Evolutionary conservation across 495 filamentous ascomycete genomes (phyloP), one percentile per base, ranked within the genome.

Genomic region (Penicillium parvum): DNA sequence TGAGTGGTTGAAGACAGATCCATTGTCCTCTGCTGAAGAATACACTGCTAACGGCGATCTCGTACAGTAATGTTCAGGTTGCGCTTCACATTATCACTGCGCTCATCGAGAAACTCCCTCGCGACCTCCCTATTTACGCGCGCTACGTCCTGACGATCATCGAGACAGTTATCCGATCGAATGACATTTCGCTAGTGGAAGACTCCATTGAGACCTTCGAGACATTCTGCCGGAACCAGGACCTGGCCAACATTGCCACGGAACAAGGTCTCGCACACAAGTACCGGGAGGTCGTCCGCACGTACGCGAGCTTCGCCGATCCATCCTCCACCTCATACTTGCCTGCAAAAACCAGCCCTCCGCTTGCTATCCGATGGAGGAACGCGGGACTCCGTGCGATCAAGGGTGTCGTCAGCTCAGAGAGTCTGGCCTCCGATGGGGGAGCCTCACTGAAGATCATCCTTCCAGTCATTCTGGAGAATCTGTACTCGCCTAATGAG

Each of bases 141-240:
- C 75, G 77, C 42, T 86, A 82, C 55, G 78, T 95, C 37, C 74
- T 96, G 52, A 82, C 79, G 37, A 81, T 95, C 47, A 76, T 95
- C 55, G 77, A 81, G 43, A 83, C 77, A 38, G 78, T 96, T 41
- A 74, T 95, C 37, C 76, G 76, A 28, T 90, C 87, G 20, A 76
- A 82, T 56, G 87, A 95, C 64, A 82, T 94, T 52, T 84, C 85
- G 39, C 84, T 91, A 78, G 83, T 95, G 27, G 90, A 96, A 69
- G 84, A 88, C 19, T 94, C 87, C 3, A 73, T 91, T 45, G 74
- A 79, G 23, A 88, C 87, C 4, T 95, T 94, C 53, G 82, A 85
- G 55, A 81, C 82, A 7, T 90, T 95, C 55, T 95, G 88, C 63
- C 71, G 74, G 48, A 72, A 91, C 60, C 84, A 91, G 63, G 87